Evolutionary conservation across 345 rosid genomes (phyloP).

Genomic region (Brassica carinata): DNA sequence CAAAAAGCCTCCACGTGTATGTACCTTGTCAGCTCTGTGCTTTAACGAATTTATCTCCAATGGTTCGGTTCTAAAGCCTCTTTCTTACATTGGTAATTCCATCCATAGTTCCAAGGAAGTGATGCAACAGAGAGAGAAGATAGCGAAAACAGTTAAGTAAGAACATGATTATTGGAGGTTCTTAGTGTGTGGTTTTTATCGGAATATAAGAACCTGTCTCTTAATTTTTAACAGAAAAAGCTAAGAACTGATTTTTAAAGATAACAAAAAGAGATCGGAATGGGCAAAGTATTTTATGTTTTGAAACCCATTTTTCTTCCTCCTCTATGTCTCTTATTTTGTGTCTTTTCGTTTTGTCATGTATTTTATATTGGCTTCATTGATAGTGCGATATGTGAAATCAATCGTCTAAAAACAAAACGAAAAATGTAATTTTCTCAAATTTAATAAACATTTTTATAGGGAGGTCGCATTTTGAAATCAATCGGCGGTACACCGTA

Average conservation of each 20-base stretch:
- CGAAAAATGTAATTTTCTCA: neutral
- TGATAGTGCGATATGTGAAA: conserved; percentile 28
- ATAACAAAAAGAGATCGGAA: conserved; percentile 19
- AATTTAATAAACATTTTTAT: neutral
- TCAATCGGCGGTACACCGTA: neutral
- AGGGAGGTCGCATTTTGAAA: neutral
- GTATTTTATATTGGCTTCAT: conserved; percentile 22
- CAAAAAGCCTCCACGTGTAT: conserved; percentile 34
- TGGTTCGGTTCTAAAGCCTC: neutral
- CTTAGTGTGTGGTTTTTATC: too few relatives aligned
- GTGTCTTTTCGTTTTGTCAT: conserved; percentile 29
- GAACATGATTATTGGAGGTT: too few relatives aligned
- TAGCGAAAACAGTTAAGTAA: conserved; percentile 25
- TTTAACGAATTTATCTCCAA: conserved; percentile 24
- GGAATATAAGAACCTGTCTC: too few relatives aligned
- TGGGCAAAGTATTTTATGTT: conserved; percentile 27
- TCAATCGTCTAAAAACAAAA: conserved; percentile 3
- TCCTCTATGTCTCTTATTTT: conserved; percentile 11
- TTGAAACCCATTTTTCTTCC: conserved; percentile 34
- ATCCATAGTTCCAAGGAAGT: conserved; percentile 29
- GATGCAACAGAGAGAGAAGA: conserved; percentile 13
- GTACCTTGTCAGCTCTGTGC: conserved; percentile 34
- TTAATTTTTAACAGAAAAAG: too few relatives aligned
- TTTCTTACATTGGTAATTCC: neutral
- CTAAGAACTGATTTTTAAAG: neutral